Conservation (phyloP, 768 basidiomycete species). For the Sporobolomyces roseus region DNA sequence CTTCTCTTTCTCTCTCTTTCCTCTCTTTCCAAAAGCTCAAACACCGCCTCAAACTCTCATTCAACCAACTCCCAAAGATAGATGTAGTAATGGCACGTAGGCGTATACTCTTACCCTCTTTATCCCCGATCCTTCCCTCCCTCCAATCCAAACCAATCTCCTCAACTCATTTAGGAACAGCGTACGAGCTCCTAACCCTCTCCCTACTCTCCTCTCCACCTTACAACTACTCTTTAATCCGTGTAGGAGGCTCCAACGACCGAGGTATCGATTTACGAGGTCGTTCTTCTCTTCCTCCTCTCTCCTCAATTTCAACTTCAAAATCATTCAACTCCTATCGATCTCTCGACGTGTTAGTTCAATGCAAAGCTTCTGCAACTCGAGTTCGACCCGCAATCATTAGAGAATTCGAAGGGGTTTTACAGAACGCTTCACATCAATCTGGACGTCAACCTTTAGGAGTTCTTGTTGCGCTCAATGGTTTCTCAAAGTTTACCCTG, state of each 20-base stretch:
- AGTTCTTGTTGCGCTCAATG: neutral
- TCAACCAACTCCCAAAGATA: too few species aligned
- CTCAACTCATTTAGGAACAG: constrained; percentile 14
- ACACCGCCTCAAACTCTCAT: too few species aligned
- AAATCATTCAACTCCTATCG: neutral
- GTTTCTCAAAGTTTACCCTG: neutral
- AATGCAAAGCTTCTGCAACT: constrained; percentile 24
- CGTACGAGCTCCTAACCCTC: constrained; percentile 24
- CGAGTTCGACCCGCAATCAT: constrained; percentile 7
- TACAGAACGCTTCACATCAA: neutral
- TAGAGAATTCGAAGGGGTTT: constrained; percentile 27
- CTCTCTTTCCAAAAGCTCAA: too few species aligned
- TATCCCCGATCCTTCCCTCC: too few species aligned
- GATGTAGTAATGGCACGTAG: too few species aligned
- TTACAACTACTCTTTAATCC: neutral
- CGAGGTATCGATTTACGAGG: constrained; percentile 29
- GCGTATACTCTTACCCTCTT: too few species aligned
- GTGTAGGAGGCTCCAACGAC: constrained; percentile 24
- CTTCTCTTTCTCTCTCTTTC: too few species aligned
- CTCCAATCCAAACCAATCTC: neutral
- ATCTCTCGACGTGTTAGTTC: constrained; percentile 9
- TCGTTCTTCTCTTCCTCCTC: neutral
- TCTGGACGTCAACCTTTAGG: neutral
- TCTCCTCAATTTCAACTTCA: neutral
- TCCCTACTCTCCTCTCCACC: neutral